These are phyloP conservation scores for Lachnellula arida DNA, from an alignment of 2,329 filamentous ascomycete species.

Conservation along the genomic window DNA sequence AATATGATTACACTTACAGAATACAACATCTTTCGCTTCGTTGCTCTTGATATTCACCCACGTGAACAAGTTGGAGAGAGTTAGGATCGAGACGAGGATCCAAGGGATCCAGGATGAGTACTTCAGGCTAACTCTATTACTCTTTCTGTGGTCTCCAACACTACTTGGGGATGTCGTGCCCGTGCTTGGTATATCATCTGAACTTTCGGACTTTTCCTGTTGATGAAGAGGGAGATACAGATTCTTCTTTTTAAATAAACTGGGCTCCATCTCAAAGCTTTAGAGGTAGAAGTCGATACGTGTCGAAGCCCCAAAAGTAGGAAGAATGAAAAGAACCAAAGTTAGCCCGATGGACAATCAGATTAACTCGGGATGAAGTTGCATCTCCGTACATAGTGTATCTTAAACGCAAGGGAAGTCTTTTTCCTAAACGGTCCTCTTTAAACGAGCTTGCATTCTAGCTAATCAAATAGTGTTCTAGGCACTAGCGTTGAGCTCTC, in stretches of 20 bases:
- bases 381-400: too few species aligned
- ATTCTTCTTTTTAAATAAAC: neutral
- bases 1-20: neutral
- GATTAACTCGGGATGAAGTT: too few species aligned
- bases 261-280: neutral
- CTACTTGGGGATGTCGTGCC: neutral
- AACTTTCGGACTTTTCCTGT: neutral
- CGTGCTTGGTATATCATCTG: neutral
- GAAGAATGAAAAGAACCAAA: too few species aligned
- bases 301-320: too few species aligned
- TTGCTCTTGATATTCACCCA: neutral
- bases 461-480: too few species aligned
- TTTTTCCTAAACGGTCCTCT: too few species aligned
- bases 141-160: neutral
- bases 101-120: neutral
- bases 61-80: neutral
- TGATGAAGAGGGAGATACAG: neutral
- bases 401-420: too few species aligned
- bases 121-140: neutral
- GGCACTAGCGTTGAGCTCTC: too few species aligned
- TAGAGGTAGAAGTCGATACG: too few species aligned
- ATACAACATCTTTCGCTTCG: neutral
- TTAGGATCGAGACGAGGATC: neutral
- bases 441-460: too few species aligned
- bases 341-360: too few species aligned